phyloP scores from a whole-genome alignment of 306 rosid species.

The Cucurbita argyrosperma region DNA sequence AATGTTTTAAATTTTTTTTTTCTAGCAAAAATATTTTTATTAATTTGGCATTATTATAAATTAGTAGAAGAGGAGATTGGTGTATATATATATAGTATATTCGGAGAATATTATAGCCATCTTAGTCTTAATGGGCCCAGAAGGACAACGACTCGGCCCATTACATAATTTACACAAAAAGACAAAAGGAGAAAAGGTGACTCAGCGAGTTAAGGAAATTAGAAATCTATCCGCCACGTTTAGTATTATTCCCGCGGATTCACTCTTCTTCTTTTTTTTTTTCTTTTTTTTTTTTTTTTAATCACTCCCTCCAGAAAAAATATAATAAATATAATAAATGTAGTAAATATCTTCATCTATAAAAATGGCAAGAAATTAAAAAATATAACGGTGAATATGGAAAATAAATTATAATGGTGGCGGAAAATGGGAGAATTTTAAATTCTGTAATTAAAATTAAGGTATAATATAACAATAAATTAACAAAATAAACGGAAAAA shows the following conservation, averaged over 20 bases:
- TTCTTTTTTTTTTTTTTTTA: neutral
- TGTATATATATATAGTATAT: conserved; percentile 1
- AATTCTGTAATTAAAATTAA: too few species aligned
- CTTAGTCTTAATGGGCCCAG: neutral
- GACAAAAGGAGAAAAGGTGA: neutral
- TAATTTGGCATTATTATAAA: too few species aligned
- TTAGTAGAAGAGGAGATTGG: too few species aligned
- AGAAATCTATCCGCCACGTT: neutral
- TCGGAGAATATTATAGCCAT: neutral
- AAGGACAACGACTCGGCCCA: neutral
- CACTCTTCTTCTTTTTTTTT: neutral
- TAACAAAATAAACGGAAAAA: neutral
- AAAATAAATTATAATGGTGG: neutral
- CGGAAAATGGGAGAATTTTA: too few species aligned
- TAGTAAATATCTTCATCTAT: too few species aligned
- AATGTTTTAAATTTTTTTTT: too few species aligned
- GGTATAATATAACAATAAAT: neutral
- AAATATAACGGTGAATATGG: neutral
- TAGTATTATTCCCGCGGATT: too few species aligned
- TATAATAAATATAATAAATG: neutral
- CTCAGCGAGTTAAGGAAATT: neutral
- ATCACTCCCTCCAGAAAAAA: neutral
- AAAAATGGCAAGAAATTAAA: neutral
- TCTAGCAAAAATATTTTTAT: too few species aligned
- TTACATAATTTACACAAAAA: neutral